phyloP scores from a whole-genome alignment of 2,329 filamentous ascomycete species.

The Colletotrichum cordylinicola region DNA sequence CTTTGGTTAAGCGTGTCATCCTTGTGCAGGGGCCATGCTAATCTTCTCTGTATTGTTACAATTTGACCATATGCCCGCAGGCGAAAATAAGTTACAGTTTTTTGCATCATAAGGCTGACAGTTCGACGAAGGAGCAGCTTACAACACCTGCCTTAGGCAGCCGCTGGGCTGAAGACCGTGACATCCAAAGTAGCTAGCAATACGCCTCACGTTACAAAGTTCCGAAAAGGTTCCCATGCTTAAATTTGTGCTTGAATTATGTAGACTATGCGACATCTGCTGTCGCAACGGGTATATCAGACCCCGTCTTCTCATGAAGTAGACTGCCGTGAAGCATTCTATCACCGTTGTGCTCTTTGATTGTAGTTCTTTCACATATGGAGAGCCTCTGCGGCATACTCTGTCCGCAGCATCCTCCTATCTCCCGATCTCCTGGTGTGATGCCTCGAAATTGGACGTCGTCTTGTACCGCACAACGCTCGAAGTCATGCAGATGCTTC shows the following conservation, averaged over 20 bases:
- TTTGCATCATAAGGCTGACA: neutral
- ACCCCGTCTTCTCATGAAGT: neutral
- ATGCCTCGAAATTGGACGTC: neutral
- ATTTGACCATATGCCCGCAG: neutral
- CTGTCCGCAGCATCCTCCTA: neutral
- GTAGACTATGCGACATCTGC: neutral
- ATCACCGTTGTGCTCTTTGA: neutral
- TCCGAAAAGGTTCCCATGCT: neutral
- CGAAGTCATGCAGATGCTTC: neutral
- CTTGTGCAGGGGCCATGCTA: constrained; percentile 1
- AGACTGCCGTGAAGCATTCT: neutral
- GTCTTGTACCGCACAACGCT: neutral
- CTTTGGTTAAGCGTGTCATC: neutral
- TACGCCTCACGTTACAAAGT: neutral
- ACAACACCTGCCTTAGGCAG: neutral
- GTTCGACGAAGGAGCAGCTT: neutral
- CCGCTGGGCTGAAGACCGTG: neutral
- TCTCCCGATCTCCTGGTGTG: neutral
- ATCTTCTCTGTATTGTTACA: neutral
- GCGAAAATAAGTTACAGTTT: neutral
- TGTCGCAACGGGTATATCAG: neutral
- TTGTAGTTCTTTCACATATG: neutral
- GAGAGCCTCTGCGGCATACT: neutral
- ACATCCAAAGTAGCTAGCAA: neutral
- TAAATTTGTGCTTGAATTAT: neutral